Base-by-base conservation (phyloP, 225 moss, liverwort and hornwort species). In the Asterella californica region DNA sequence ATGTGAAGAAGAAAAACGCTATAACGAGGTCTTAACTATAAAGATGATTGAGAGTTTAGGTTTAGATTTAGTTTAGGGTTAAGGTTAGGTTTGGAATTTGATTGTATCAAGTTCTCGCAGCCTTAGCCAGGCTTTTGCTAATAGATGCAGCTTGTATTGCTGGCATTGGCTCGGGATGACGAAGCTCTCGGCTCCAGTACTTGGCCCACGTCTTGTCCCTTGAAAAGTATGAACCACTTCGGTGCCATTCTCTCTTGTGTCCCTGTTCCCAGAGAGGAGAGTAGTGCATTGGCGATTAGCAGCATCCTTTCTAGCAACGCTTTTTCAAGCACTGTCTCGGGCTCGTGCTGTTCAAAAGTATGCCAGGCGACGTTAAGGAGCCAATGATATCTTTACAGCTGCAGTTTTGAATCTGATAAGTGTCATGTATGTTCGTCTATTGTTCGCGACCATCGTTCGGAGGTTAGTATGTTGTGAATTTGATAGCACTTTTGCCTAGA, bases 1-100 rank as follows among this genome's bases (percentile, higher is more conserved):
- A 60, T 22, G 17, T 42, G 34, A 84, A 77, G 64, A 86, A 87
- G 84, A 86, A 86, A 70, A 79, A 79, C 33, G 52, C 82, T 72
- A 45, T 72, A n/a, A 47, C 14, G 5, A 36, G 69, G 65, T 55
- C 36, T 72, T 45, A 72, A 49, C 25, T 19, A 1, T 45, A 18
- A 24, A 72, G 19, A 61, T n/a, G 4, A 19, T 61, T 21, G 22
- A 61, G n/a, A 21, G 5, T 2, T 12, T 18, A 18, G 57, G 57
- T 12, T 57, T 57, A 57, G 57, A 12, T 12, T 12, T 12, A 57
- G 57, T 57, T 57, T 18, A 57, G 14, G 18, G 12, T 12, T 12
- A 57, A 12, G 57, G 18, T 12, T 12, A 57, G 48, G 48, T 60
- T 60, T 25, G 6, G 22, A 59, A 22, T 19, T 21, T 18, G 21